Base-by-base conservation (phyloP, 495 filamentous ascomycete species). In the Zalerion maritima region DNA sequence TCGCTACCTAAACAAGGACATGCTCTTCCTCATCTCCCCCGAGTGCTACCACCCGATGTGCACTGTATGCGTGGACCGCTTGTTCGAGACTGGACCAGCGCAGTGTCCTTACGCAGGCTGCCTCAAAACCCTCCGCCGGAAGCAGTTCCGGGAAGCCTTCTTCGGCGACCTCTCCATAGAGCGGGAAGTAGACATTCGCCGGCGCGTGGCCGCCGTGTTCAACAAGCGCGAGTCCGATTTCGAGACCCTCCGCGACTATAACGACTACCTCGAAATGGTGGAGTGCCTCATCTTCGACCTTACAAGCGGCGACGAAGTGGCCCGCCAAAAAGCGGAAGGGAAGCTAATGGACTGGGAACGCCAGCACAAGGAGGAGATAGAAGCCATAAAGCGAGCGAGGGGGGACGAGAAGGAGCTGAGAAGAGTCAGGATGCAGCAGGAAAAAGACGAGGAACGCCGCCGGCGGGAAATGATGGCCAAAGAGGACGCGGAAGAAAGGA, bases 31-130 rank as follows among this genome's bases (percentile, higher is more conserved):
- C 38, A 81, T 96, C 54, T 93, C 94, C 54, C 81, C 87, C 11
- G 82, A 91, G 61, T 99, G 89, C 68, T 99, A 96, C 65, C 89
- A 99, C 68, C 81, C 80, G 37, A 94, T 99, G 83, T 99, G 89
- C 58, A 71, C 75, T 43, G 81, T 77, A 19, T 96, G 89, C 62
- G 87, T 96, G 28, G 81, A 85, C 60, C 78, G 86, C 15, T 81
- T 94, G 36, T 97, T 94, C 69, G 78, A 78, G 14, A 73, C 75
- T 14, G 87, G 89, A 1, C 89, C 91, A 0, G 78, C 84, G 8
- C 75, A 79, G 25, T 99, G 89, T 41, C 89, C 89, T 4, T 78
- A 93, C 33, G 77, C 84, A 1, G 78, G 76, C 11, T 99, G 89
- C 54, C 65, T 68, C 40, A 71, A 75, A 39, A 94, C 87, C 0